Conservation (phyloP, 495 filamentous ascomycete species). For the Tuber borchii region DNA sequence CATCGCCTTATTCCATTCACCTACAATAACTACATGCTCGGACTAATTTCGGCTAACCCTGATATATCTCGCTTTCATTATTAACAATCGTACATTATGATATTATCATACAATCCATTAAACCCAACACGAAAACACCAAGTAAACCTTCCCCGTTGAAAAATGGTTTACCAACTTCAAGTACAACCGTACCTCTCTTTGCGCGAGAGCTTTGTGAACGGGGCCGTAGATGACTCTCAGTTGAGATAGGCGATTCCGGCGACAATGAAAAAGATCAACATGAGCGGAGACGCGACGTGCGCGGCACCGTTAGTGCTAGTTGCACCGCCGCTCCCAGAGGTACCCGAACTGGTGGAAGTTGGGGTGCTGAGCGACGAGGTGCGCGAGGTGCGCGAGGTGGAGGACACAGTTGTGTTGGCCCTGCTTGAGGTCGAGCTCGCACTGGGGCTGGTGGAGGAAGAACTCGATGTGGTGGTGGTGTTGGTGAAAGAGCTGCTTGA, state of each 20-base stretch:
- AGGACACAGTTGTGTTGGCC: constrained; percentile 11
- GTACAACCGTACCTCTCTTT: too few relatives aligned
- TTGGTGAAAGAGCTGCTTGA: constrained; percentile 13
- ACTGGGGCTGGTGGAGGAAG: constrained; percentile 3
- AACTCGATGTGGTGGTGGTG: constrained; percentile 1
- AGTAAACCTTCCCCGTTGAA: too few relatives aligned
- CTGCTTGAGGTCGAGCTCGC: constrained; percentile 6
- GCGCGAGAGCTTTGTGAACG: too few relatives aligned
- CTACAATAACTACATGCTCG: too few relatives aligned
- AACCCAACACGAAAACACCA: too few relatives aligned
- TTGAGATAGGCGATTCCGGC: constrained; percentile 21
- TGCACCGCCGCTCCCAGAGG: not conserved
- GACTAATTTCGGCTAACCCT: too few relatives aligned
- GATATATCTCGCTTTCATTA: too few relatives aligned
- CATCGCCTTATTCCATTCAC: too few relatives aligned
- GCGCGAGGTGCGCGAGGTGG: constrained; percentile 11
- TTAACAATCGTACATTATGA: too few relatives aligned
- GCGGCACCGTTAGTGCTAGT: constrained; percentile 13
- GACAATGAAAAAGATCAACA: constrained; percentile 13
- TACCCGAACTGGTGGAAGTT: not conserved
- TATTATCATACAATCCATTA: too few relatives aligned
- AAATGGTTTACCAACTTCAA: too few relatives aligned
- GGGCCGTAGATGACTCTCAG: not conserved
- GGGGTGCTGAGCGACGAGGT: constrained; percentile 2
- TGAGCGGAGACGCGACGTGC: constrained; percentile 14